phyloP scores from a whole-genome alignment of 441 rosid genomes.

The Monsonia emarginata region DNA sequence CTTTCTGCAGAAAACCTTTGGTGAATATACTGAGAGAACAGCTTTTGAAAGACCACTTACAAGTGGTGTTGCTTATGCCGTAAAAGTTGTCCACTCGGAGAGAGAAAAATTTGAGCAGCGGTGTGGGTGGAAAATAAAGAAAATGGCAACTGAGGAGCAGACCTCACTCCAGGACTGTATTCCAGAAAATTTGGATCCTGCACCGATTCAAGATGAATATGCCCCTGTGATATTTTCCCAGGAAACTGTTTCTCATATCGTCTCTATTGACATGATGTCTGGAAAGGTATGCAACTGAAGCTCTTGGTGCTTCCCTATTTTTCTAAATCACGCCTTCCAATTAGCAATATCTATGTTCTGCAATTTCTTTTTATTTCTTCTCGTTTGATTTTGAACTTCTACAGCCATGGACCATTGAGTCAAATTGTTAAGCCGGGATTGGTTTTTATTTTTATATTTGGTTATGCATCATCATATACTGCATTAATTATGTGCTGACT shows the following conservation, averaged over 20 bases:
- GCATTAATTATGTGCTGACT: background rate
- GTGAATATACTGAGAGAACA: conserved; percentile 88
- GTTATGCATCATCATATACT: too few species aligned
- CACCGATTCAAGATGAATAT: conserved; percentile 81
- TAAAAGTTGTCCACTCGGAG: conserved; percentile 72
- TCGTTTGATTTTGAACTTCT: background rate
- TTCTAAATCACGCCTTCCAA: background rate
- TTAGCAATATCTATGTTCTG: background rate
- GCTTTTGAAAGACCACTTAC: conserved; percentile 95
- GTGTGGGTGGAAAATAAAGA: conserved; percentile 72
- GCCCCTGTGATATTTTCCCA: conserved; percentile 94
- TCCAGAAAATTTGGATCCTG: conserved; percentile 74
- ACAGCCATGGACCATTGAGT: too few species aligned
- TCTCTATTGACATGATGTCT: conserved; percentile 97
- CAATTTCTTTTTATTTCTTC: background rate
- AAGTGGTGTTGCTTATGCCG: conserved; percentile 95
- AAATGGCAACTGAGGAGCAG: conserved; percentile 87
- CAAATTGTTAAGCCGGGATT: too few species aligned
- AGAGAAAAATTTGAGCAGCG: conserved; percentile 74
- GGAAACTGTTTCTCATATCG: conserved; percentile 89
- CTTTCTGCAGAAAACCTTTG: conserved; percentile 61
- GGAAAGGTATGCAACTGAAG: conserved; percentile 61
- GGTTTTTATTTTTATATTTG: too few species aligned
- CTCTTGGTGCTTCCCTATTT: background rate
- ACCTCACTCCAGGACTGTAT: conserved; percentile 72